Evolutionary conservation across 1,139 yeast genomes (phyloP), one percentile per base, ranked within the genome.

Genomic region (Geotrichum klebahnii): DNA sequence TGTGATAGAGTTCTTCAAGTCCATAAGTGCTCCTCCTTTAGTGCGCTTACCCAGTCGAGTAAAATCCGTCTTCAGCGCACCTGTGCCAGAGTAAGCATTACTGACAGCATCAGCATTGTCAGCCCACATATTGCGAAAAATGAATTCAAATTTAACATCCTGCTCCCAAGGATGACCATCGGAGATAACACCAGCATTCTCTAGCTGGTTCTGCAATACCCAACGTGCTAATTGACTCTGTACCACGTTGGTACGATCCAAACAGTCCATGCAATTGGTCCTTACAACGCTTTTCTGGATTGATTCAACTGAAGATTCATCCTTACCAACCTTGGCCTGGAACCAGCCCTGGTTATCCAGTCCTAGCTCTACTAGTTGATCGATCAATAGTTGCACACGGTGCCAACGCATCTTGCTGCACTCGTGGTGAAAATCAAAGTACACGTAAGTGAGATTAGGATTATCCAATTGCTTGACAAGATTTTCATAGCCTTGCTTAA

Each of bases 201-300:
- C 73, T 52, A 92, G 77, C 70, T 88, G 95, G 53, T 73, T 74
- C 67, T 88, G 96, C 59, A 94, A 75, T 48, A 84, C 81, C 89
- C 94, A 86, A 53, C 92, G 82, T 4, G 87, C 97, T 54, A 92
- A 70, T 52, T 88, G 88, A 14, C 95, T 83, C 71, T 92, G 98
- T 24, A 92, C 98, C 47, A 92, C 98, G 65, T 92, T 92, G 19
- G 99, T 92, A 69, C 98, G 81, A 68, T 92, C 98, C 59, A 92
- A 76, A 70, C 98, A 92, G 71, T 92, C 99, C 97, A 92, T 94
- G 74, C 98, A 92, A 69, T 92, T 92, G n/a, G 98, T 87, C 65
- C 98, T 78, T 26, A 92, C 95, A 16, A 84, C 76, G 50, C 87
- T 80, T 17, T 69, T 62, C 70, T 92, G 99, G 39, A 65, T 54